phyloP scores from a whole-genome alignment of 1,284 basidiomycete species.

The Schizophyllum commune region DNA sequence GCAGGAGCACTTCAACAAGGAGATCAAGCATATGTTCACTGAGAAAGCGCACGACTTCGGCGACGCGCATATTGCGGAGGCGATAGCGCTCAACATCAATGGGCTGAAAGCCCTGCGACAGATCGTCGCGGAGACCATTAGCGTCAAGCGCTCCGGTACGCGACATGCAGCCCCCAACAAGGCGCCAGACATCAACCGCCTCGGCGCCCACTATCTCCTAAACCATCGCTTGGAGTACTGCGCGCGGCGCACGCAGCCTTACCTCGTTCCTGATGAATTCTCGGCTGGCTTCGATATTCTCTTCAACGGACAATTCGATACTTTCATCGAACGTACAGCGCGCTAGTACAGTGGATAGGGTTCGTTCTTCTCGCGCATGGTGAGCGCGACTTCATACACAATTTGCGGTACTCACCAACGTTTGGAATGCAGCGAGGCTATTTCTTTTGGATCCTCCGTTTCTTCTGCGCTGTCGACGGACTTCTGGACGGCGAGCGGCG shows the following conservation, averaged over 20 bases:
- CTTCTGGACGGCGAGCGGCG: no score
- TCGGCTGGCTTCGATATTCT: constrained; percentile 1
- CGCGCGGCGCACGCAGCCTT: not conserved
- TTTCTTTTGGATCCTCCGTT: no score
- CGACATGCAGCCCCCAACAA: not conserved
- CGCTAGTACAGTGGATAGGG: no score
- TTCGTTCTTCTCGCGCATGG: no score
- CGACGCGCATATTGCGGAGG: constrained; percentile 4
- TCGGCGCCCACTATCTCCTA: constrained; percentile 1
- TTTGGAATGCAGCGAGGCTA: no score
- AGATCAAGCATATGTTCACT: constrained; percentile 11
- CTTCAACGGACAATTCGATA: no score
- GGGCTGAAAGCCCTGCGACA: constrained; percentile 5
- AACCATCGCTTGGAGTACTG: constrained; percentile 2
- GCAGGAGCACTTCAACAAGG: constrained; percentile 18
- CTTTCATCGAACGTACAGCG: no score
- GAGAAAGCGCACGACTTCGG: constrained; percentile 7
- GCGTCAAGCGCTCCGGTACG: not conserved
- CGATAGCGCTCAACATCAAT: constrained; percentile 3
- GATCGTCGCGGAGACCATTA: constrained; percentile 1
- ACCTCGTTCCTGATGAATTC: constrained; percentile 4
- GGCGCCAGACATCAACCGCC: not conserved
- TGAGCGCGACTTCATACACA: no score
- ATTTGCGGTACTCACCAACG: no score
- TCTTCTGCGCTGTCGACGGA: no score